Conservation (phyloP, 2,329 filamentous ascomycete genomes). For the Talaromyces sp. region DNA sequence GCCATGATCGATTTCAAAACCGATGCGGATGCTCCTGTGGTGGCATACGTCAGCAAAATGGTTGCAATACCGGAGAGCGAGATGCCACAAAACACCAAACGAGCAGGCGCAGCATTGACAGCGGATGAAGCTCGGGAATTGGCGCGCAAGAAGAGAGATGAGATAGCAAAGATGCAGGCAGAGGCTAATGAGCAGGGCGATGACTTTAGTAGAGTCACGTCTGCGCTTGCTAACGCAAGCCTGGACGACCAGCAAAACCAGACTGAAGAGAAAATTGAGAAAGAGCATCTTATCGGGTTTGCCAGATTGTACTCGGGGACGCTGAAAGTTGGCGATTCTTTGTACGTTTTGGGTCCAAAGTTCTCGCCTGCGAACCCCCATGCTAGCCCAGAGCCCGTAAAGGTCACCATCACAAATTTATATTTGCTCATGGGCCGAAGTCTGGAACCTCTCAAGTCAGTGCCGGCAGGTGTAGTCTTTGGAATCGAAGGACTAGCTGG, state of each 20-base stretch:
- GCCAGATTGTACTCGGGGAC: slow-evolving; percentile 90
- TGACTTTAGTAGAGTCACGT: slow-evolving; percentile 53
- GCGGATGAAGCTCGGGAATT: slow-evolving; percentile 87
- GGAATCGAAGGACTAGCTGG: slow-evolving; percentile 90
- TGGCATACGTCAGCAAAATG: slow-evolving; percentile 98
- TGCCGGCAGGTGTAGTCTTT: slow-evolving; percentile 91
- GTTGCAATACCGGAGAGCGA: slow-evolving; percentile 91
- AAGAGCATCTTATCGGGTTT: slow-evolving; percentile 89
- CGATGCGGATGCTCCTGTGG: slow-evolving; percentile 65
- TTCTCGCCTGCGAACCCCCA: slow-evolving; percentile 78
- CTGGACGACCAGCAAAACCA: slow-evolving; percentile 51
- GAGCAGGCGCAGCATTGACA: slow-evolving; percentile 65
- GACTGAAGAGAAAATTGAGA: slow-evolving; percentile 59
- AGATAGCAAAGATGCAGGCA: slow-evolving; percentile 74
- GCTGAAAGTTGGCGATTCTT: slow-evolving; percentile 77
- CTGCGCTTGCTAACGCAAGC: slow-evolving; percentile 57
- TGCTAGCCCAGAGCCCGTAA: slow-evolving; percentile 66
- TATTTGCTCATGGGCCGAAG: slow-evolving; percentile 95
- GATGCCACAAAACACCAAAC: slow-evolving; percentile 72
- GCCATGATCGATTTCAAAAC: slow-evolving; percentile 79
- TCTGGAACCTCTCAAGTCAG: slow-evolving; percentile 73
- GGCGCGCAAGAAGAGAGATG: slow-evolving; percentile 80
- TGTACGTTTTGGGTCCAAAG: slow-evolving; percentile 90
- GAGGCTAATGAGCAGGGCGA: slow-evolving; percentile 44
- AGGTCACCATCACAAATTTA: slow-evolving; percentile 77